phyloP scores from a whole-genome alignment of 2,329 filamentous ascomycete genomes.

The Diaporthe sp. region DNA sequence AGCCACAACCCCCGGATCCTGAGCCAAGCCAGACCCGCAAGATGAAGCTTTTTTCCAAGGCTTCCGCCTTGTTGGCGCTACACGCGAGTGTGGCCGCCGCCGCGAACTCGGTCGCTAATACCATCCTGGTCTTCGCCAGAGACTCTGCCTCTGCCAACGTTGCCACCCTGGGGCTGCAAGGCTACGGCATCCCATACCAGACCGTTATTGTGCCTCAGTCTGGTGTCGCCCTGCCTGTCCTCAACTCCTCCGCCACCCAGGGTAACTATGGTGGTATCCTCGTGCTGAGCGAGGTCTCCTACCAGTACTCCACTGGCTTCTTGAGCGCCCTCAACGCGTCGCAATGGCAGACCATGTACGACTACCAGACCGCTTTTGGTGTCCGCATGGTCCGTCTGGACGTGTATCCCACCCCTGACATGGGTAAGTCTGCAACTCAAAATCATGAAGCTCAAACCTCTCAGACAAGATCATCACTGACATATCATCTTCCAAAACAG shows the following conservation, averaged over 20 bases:
- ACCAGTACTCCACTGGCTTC: slow-evolving; percentile 63
- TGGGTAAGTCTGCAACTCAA: slow-evolving; percentile 56
- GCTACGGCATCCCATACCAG: slow-evolving; percentile 72
- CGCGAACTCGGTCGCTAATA: slow-evolving; percentile 53
- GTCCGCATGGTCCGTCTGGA: slow-evolving; percentile 72
- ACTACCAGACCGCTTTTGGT: slow-evolving; percentile 69
- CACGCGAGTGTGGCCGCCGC: slow-evolving; percentile 37
- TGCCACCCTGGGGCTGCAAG: slow-evolving; percentile 67
- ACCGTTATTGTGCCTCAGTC: slow-evolving; percentile 65
- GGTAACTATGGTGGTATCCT: slow-evolving; percentile 73
- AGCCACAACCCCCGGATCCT: background rate
- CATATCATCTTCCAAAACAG: slow-evolving; percentile 18
- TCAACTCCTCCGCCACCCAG: slow-evolving; percentile 60
- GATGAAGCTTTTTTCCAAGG: slow-evolving; percentile 38
- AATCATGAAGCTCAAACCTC: background rate
- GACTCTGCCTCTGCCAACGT: slow-evolving; percentile 62
- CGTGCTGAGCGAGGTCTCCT: slow-evolving; percentile 64
- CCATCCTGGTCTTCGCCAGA: slow-evolving; percentile 68
- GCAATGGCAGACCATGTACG: slow-evolving; percentile 68
- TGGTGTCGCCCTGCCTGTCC: slow-evolving; percentile 62
- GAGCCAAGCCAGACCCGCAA: background rate
- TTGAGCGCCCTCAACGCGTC: slow-evolving; percentile 65
- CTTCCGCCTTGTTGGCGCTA: slow-evolving; percentile 36
- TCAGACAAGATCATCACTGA: background rate
- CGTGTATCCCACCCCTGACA: slow-evolving; percentile 65